Evolutionary conservation across 208 protist genomes (phyloP).

Genomic region (Zelonia costaricensis): DNA sequence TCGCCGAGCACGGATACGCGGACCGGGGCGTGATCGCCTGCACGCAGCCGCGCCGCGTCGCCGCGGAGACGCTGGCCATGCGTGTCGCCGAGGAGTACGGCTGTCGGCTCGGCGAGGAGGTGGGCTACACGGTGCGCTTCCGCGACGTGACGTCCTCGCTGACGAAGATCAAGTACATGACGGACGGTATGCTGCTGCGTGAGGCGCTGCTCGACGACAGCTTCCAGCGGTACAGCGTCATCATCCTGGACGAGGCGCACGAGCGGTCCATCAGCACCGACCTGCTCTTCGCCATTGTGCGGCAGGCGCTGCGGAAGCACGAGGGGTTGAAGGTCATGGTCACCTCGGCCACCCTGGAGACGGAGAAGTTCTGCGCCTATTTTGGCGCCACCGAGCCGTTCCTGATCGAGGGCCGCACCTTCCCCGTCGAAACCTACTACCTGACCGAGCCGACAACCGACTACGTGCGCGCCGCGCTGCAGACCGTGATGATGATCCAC

Average conservation of each 20-base stretch:
- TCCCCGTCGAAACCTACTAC: constrained; percentile 98
- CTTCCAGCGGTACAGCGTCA: constrained; percentile 95
- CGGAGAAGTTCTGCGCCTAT: constrained; percentile 98
- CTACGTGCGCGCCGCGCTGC: constrained; percentile 97
- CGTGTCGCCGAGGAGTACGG: constrained; percentile 99
- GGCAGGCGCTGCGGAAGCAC: constrained; percentile 90
- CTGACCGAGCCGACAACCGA: constrained; percentile 92
- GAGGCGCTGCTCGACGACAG: constrained; percentile 97
- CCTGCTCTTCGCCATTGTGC: constrained; percentile 98
- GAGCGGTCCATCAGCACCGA: constrained; percentile 99
- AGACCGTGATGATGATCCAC: constrained; percentile 99
- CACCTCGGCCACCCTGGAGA: constrained; percentile 98
- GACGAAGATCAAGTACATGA: constrained; percentile 99
- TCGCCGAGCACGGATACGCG: constrained; percentile 91
- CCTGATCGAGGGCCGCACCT: constrained; percentile 97
- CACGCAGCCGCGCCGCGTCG: constrained; percentile 99
- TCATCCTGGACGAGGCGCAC: constrained; percentile 99
- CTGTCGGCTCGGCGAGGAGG: constrained; percentile 96
- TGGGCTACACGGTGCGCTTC: constrained; percentile 99
- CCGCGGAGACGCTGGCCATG: constrained; percentile 98
- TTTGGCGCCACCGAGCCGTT: constrained; percentile 97
- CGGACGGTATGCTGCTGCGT: constrained; percentile 99
- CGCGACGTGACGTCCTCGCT: constrained; percentile 96
- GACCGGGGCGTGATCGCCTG: constrained; percentile 85
- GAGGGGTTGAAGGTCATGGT: constrained; percentile 98